Conservation (phyloP, 1,284 basidiomycete genomes). For the Ceratobasidium papillatum region DNA sequence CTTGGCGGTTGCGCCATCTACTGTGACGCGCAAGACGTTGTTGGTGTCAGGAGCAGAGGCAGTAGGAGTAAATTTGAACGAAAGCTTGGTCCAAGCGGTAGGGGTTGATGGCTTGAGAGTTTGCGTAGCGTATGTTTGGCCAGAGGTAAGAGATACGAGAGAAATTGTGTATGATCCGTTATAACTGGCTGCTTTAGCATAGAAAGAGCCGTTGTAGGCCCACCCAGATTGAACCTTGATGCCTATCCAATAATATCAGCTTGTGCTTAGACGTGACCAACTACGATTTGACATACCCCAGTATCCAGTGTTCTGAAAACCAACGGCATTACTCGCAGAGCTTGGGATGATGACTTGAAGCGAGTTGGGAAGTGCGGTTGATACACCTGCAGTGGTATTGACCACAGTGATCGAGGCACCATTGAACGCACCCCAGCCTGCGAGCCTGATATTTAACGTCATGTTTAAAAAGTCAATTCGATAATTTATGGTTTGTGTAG, state of each 20-base stretch:
- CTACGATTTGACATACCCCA: conserved; percentile 28
- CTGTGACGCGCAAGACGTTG: conserved; percentile 63
- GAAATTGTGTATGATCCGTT: conserved; percentile 55
- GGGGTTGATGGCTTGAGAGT: conserved; percentile 9
- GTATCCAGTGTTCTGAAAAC: conserved; percentile 42
- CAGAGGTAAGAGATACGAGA: conserved; percentile 36
- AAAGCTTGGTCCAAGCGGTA: conserved; percentile 60
- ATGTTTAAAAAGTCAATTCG: not conserved
- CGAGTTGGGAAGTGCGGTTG: conserved; percentile 30
- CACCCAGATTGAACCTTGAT: conserved; percentile 64
- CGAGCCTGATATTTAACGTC: not conserved
- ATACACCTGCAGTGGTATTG: not conserved
- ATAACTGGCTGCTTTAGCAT: conserved; percentile 61
- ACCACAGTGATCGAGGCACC: conserved; percentile 4
- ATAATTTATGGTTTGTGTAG: not conserved
- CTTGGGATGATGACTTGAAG: conserved; percentile 17
- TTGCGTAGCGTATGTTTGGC: conserved; percentile 22
- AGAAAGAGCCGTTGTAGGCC: conserved; percentile 72
- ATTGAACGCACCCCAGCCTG: conserved; percentile 10
- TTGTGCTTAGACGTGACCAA: not conserved
- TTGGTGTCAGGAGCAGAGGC: conserved; percentile 54
- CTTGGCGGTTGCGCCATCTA: conserved; percentile 52
- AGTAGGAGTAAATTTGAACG: conserved; percentile 58
- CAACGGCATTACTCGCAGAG: not conserved
- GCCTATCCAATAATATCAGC: conserved; percentile 54